Evolutionary conservation across 2,329 filamentous ascomycete genomes (phyloP).

Genomic region (Coleophoma crateriformis): DNA sequence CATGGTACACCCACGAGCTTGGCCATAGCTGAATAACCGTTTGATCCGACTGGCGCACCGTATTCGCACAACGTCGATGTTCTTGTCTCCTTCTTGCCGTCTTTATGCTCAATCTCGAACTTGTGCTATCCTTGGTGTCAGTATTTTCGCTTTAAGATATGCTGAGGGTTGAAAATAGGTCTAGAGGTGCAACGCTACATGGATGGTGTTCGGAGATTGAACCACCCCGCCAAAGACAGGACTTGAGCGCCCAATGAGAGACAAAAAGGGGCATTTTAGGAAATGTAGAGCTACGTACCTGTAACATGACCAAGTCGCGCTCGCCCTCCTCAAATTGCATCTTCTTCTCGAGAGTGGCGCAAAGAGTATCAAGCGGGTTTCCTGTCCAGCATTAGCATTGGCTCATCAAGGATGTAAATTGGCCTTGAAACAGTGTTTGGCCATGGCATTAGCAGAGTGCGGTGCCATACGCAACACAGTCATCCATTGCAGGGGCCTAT

Average conservation of each 20-base stretch:
- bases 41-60: constrained; percentile 65
- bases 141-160: no score
- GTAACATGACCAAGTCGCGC: constrained; percentile 76
- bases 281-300: constrained; percentile 27
- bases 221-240: no score
- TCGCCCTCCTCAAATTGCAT: constrained; percentile 81
- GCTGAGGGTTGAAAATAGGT: no score
- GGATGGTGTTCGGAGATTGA: no score
- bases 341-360: constrained; percentile 83
- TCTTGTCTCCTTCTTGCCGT: constrained; percentile 67
- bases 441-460: no score
- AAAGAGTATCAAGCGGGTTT: constrained; percentile 87
- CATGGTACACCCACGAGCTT: constrained; percentile 71
- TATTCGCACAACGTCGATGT: constrained; percentile 78
- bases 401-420: no score
- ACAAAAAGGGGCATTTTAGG: no score
- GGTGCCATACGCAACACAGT: no score
- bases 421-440: no score
- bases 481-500: no score
- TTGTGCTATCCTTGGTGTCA: constrained; percentile 45
- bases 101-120: constrained; percentile 75
- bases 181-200: no score
- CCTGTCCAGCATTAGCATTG: background rate
- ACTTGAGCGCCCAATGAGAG: no score
- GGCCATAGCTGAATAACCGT: constrained; percentile 76